Evolutionary conservation across 495 filamentous ascomycete genomes (phyloP).

Genomic region (Sabuloglossum arenarium): DNA sequence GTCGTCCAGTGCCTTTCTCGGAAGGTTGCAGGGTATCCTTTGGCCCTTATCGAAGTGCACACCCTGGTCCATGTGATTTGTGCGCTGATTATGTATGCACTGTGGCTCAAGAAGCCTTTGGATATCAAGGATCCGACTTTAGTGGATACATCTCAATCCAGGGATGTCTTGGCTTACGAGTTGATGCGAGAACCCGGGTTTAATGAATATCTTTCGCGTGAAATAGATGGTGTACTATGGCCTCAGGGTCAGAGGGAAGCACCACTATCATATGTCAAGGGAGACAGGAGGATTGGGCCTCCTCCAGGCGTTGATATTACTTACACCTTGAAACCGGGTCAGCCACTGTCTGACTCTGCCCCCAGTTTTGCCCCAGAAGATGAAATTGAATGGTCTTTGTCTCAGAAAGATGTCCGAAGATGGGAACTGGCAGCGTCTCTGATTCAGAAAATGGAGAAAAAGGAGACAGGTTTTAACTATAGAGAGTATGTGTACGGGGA

Average conservation of each 20-base stretch:
- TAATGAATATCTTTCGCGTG: background rate
- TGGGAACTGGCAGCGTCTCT: background rate
- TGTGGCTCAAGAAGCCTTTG: slow-evolving; percentile 7
- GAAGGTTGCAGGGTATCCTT: background rate
- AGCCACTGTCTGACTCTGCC: too few relatives aligned
- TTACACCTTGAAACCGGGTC: too few relatives aligned
- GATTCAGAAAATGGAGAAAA: background rate
- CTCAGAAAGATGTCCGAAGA: background rate
- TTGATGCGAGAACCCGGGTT: background rate
- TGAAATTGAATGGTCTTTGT: background rate
- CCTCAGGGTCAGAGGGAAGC: too few relatives aligned
- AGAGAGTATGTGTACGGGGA: too few relatives aligned
- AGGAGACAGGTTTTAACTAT: too few relatives aligned
- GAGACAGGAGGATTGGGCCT: too few relatives aligned
- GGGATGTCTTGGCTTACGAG: background rate
- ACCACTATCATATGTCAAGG: too few relatives aligned
- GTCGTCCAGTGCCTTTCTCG: slow-evolving; percentile 1
- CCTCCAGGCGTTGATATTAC: too few relatives aligned
- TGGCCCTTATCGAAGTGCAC: slow-evolving; percentile 2
- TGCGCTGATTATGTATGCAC: slow-evolving; percentile 2
- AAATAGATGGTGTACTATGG: too few relatives aligned
- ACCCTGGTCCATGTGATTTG: slow-evolving; percentile 4
- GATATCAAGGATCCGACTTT: background rate
- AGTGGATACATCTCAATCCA: too few relatives aligned
- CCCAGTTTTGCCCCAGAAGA: too few relatives aligned